These are phyloP conservation scores for Eucalyptus sp. DNA, from an alignment of 345 rosid species.

Conservation along the genomic window DNA sequence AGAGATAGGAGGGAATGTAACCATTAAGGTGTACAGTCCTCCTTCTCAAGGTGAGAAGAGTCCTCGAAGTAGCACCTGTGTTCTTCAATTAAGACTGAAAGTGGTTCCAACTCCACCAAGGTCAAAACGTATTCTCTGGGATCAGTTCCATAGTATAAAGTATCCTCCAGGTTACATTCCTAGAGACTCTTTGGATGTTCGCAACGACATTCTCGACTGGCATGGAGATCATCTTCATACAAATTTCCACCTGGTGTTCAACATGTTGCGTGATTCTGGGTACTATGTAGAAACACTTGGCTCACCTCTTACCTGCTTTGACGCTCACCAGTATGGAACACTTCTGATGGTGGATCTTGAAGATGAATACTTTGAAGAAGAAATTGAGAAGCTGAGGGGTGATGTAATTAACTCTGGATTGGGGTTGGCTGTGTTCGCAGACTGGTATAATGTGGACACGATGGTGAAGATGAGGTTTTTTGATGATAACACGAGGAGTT, in stretches of 20 bases:
- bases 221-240: slow-evolving; percentile 99
- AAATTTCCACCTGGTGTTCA: slow-evolving; percentile 90
- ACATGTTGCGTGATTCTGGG: slow-evolving; percentile 86
- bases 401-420: slow-evolving; percentile 74
- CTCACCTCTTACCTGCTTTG: slow-evolving; percentile 94
- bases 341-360: slow-evolving; percentile 94
- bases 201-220: slow-evolving; percentile 98
- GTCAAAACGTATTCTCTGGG: slow-evolving; percentile 86
- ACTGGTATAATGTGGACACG: slow-evolving; percentile 96
- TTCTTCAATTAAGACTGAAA: slow-evolving; percentile 69
- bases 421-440: slow-evolving; percentile 86
- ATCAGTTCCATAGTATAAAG: slow-evolving; percentile 92
- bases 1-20: slow-evolving; percentile 79
- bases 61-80: slow-evolving; percentile 55
- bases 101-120: slow-evolving; percentile 90
- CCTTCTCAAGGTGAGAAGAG: slow-evolving; percentile 58
- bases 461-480: slow-evolving; percentile 99
- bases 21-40: slow-evolving; percentile 63
- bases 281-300: slow-evolving; percentile 94
- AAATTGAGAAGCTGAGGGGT: slow-evolving; percentile 74
- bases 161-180: slow-evolving; percentile 99
- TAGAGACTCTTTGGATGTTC: slow-evolving; percentile 96
- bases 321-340: slow-evolving; percentile 89
- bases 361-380: slow-evolving; percentile 90
- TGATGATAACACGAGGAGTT: slow-evolving; percentile 93